A percentile compares a stretch with the other conserved stretches of the same genome.
phyloP scores from a whole-genome alignment of 1,139 yeast genomes.

The Geotrichum reessii region DNA sequence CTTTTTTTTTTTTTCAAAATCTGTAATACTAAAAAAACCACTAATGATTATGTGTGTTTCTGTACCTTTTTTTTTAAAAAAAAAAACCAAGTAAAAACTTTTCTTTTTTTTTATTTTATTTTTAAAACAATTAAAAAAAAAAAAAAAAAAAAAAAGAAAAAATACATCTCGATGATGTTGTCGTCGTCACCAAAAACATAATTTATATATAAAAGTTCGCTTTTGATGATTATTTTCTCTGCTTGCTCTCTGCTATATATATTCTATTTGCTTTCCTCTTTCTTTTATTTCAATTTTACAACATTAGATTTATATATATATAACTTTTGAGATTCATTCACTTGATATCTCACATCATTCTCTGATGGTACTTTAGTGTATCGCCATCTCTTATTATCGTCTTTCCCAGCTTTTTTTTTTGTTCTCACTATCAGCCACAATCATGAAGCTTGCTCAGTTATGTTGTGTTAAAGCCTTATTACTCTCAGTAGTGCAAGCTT shows the following conservation, averaged over 20 bases:
- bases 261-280: background rate
- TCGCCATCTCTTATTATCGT: background rate
- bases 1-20: background rate
- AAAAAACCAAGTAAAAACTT: too few species aligned
- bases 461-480: background rate
- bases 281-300: background rate
- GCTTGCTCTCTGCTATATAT: background rate
- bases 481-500: constrained; percentile 1
- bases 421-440: background rate
- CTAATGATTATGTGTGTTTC: background rate
- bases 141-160: too few species aligned
- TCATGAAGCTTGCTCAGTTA: constrained; percentile 2
- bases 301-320: too few species aligned
- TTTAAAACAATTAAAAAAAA: background rate
- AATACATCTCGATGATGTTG: background rate
- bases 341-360: background rate
- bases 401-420: background rate
- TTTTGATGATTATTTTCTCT: too few species aligned
- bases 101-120: too few species aligned
- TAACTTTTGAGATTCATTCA: background rate
- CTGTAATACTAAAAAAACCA: background rate
- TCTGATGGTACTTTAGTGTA: background rate
- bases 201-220: background rate
- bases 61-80: background rate
- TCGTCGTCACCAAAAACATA: background rate